phyloP scores from a whole-genome alignment of 2,329 filamentous ascomycete genomes.

The Penicillium rolfsii region DNA sequence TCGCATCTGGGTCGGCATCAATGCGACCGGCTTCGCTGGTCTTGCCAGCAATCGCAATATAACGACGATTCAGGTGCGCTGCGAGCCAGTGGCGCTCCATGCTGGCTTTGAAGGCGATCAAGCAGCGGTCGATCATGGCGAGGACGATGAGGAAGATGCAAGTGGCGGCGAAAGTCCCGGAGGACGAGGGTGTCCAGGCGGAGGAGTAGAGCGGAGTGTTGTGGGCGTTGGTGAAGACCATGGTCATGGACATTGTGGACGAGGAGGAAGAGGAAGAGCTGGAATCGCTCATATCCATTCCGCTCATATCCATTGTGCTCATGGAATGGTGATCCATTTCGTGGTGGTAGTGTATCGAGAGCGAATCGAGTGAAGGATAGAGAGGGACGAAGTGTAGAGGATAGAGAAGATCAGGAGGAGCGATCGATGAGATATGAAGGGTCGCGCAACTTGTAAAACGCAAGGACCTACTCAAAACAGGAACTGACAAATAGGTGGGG shows the following conservation, averaged over 20 bases:
- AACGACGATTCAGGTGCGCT: slow-evolving; percentile 72
- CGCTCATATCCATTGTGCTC: slow-evolving; percentile 14
- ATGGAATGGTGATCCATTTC: slow-evolving; percentile 14
- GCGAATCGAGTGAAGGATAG: not conserved
- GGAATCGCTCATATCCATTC: slow-evolving; percentile 19
- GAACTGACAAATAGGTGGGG: not conserved
- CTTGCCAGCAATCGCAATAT: slow-evolving; percentile 72
- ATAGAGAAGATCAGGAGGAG: not conserved
- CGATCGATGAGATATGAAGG: not conserved
- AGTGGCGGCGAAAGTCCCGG: slow-evolving; percentile 79
- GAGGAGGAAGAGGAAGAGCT: slow-evolving; percentile 8
- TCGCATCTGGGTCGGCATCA: slow-evolving; percentile 62
- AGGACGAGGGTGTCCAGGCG: slow-evolving; percentile 71
- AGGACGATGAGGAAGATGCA: slow-evolving; percentile 89
- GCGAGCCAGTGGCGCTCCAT: slow-evolving; percentile 69
- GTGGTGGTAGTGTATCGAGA: not conserved
- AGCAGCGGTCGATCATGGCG: slow-evolving; percentile 67
- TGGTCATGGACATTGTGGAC: slow-evolving; percentile 33
- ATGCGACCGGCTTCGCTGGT: slow-evolving; percentile 62
- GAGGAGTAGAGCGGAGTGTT: slow-evolving; percentile 67
- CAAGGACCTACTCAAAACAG: slow-evolving; percentile 4
- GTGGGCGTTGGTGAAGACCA: slow-evolving; percentile 59
- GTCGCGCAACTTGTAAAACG: not conserved
- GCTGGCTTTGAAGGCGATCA: slow-evolving; percentile 69
- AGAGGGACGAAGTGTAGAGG: not conserved